Conservation (phyloP, 495 filamentous ascomycete genomes). For the Articulospora tetracladia region DNA sequence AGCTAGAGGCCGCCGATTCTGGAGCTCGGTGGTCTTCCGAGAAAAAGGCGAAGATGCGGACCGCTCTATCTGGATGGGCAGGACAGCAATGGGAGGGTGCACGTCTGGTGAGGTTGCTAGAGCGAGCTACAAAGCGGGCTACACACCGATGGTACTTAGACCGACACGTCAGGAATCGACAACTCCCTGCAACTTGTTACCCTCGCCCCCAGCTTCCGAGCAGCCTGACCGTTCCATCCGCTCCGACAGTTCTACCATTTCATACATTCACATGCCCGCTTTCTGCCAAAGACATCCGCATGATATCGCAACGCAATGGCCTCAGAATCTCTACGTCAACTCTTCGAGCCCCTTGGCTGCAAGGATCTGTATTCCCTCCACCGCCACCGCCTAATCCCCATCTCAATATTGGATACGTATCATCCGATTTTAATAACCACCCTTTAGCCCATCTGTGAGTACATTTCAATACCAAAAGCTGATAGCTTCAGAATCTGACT, state of each 20-base stretch:
- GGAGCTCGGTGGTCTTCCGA: constrained; percentile 30
- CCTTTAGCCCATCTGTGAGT: constrained; percentile 80
- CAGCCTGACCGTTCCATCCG: constrained; percentile 74
- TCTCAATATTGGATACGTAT: constrained; percentile 92
- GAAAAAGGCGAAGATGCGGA: constrained; percentile 25
- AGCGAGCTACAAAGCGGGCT: constrained; percentile 72
- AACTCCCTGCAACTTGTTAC: constrained; percentile 59
- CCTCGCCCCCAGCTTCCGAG: constrained; percentile 71
- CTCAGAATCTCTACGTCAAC: constrained; percentile 90
- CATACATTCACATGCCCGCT: constrained; percentile 97
- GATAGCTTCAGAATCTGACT: not conserved
- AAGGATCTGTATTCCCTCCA: constrained; percentile 73
- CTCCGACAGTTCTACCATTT: constrained; percentile 96
- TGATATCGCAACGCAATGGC: constrained; percentile 94
- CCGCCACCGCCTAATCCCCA: constrained; percentile 77
- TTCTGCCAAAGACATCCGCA: constrained; percentile 88
- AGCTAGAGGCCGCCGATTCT: constrained; percentile 40
- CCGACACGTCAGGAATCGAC: constrained; percentile 60
- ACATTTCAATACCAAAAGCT: not conserved
- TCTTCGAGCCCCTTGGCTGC: constrained; percentile 81
- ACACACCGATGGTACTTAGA: constrained; percentile 90
- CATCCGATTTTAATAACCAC: constrained; percentile 99
- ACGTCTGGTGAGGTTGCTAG: constrained; percentile 77
- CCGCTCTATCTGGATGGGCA: constrained; percentile 55
- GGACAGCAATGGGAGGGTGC: constrained; percentile 84